Conservation (phyloP, 306 rosid genomes). For the Oemleria cerasiformis region DNA sequence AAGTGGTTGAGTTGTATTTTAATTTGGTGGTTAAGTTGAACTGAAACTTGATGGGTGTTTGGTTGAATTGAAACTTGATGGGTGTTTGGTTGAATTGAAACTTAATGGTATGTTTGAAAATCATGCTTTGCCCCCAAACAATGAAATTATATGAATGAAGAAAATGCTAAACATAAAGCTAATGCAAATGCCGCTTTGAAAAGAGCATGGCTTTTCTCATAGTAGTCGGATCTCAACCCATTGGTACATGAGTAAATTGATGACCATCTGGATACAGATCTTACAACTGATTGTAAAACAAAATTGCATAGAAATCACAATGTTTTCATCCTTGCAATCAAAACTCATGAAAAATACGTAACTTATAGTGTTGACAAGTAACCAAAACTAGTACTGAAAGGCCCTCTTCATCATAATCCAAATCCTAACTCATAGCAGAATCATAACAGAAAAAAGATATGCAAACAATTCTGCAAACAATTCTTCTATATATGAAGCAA, state of each 20-base stretch:
- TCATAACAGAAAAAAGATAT: not conserved
- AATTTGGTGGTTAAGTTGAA: no score
- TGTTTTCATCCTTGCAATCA: not conserved
- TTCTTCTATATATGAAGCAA: no score
- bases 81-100: no score
- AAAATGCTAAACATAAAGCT: no score
- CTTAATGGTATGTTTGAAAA: no score
- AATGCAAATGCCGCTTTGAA: no score
- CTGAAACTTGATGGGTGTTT: no score
- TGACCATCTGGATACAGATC: constrained; percentile 5
- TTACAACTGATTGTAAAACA: not conserved
- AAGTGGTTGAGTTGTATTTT: no score
- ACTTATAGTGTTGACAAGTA: no score
- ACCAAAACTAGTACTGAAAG: fast-evolving
- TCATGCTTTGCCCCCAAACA: no score
- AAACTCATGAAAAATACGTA: not conserved
- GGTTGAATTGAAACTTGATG: no score
- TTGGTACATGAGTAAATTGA: not conserved
- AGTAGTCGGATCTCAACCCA: not conserved
- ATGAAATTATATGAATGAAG: no score
- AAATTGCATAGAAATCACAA: not conserved
- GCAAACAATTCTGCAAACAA: not conserved
- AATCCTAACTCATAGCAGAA: not conserved
- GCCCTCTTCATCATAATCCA: fast-evolving
- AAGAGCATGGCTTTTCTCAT: not conserved